Evolutionary conservation across 169 alveolate genomes (phyloP).

Genomic region (Plasmodium cynomolgi): DNA sequence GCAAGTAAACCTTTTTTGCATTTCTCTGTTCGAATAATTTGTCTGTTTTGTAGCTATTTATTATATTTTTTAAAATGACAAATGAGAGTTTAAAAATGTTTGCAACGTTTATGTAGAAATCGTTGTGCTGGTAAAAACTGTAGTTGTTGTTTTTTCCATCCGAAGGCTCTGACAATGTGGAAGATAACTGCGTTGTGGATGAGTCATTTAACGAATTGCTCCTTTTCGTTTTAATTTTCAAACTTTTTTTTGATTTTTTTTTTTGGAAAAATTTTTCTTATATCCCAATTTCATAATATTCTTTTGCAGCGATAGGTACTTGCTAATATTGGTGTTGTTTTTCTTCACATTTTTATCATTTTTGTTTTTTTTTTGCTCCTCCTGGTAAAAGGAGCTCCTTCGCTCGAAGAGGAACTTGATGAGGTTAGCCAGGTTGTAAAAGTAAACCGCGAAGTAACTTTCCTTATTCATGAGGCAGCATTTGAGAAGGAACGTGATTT

Average conservation of each 20-base stretch:
- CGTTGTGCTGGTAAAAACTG: constrained; percentile 1
- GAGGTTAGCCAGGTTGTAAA: constrained; percentile 49
- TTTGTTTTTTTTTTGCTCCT: constrained; percentile 17
- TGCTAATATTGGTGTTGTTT: constrained; percentile 37
- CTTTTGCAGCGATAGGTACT: constrained; percentile 61
- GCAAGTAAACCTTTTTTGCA: neutral
- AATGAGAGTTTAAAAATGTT: constrained; percentile 61
- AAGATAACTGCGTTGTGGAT: constrained; percentile 29
- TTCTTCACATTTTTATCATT: constrained; percentile 21
- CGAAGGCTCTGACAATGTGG: constrained; percentile 14
- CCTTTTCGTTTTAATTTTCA: constrained; percentile 42
- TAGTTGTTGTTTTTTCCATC: constrained; percentile 23
- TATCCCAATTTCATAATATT: constrained; percentile 73
- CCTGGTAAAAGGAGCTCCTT: constrained; percentile 36
- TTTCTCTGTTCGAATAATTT: neutral
- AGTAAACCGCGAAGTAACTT: constrained; percentile 45
- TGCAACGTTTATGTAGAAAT: constrained; percentile 53
- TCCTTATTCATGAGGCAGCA: constrained; percentile 71
- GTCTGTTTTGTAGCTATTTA: constrained; percentile 14
- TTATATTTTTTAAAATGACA: constrained; percentile 53
- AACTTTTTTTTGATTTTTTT: constrained; percentile 48
- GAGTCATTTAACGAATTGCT: constrained; percentile 32
- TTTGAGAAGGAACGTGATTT: constrained; percentile 13
- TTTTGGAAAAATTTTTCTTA: constrained; percentile 43
- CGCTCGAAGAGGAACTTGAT: constrained; percentile 59